Evolutionary conservation across 768 basidiomycete genomes (phyloP).

Genomic region (Crucibulum laeve): DNA sequence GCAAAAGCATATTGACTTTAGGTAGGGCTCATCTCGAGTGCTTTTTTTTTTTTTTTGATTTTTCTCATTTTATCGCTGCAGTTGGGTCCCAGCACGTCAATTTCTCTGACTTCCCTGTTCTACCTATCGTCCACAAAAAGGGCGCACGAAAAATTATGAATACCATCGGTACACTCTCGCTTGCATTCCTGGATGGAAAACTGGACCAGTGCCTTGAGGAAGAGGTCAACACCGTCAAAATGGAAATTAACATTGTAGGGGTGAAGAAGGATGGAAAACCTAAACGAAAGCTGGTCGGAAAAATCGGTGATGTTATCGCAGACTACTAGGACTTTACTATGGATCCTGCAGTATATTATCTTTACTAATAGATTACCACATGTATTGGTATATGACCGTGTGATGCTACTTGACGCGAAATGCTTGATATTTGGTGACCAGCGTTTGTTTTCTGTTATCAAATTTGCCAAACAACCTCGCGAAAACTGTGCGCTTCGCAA

Average conservation of each 20-base stretch:
- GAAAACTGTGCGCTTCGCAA: neutral
- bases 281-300: slow-evolving; percentile 37
- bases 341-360: no score
- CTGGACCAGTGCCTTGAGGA: slow-evolving; percentile 28
- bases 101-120: slow-evolving; percentile 44
- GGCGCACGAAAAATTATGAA: slow-evolving; percentile 27
- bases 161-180: slow-evolving; percentile 28
- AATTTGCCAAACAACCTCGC: neutral
- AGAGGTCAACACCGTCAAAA: slow-evolving; percentile 23
- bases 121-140: slow-evolving; percentile 34
- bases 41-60: slow-evolving; percentile 1
- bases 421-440: neutral
- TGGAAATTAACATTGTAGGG: slow-evolving; percentile 36
- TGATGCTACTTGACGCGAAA: neutral
- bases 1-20: slow-evolving; percentile 40
- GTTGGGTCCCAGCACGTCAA: slow-evolving; percentile 40
- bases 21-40: slow-evolving; percentile 23
- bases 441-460: neutral
- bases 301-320: slow-evolving; percentile 38
- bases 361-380: no score
- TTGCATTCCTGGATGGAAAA: slow-evolving; percentile 37
- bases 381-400: no score
- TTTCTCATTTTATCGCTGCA: slow-evolving; percentile 12
- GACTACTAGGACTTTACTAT: no score
- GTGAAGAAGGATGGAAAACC: slow-evolving; percentile 40